Evolutionary conservation across 257 asterid species (phyloP).

Genomic region (Cynanchum wilfordii): DNA sequence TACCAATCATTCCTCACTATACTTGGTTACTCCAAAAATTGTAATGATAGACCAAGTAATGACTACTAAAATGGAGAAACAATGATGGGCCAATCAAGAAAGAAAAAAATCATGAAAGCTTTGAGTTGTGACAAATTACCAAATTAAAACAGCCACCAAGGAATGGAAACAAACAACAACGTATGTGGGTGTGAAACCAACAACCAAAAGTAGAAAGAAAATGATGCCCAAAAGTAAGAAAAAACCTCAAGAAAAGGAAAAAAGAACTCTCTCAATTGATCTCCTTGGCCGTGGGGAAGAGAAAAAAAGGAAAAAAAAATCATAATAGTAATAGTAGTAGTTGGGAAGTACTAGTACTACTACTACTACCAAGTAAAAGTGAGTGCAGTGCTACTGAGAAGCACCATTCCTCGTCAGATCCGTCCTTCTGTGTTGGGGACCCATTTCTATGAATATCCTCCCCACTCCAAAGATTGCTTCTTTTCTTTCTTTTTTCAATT

Average conservation of each 20-base stretch:
- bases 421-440: conserved; percentile 28
- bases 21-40: background rate
- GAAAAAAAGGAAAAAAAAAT: background rate
- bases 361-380: background rate
- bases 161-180: background rate
- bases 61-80: background rate
- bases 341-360: background rate
- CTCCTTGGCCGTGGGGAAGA: background rate
- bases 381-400: conserved; percentile 7
- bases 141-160: background rate
- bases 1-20: no score
- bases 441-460: conserved; percentile 22
- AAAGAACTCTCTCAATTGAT: background rate
- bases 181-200: background rate
- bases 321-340: background rate
- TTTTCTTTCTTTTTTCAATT: no score
- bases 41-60: no score
- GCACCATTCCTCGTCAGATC: conserved; percentile 32
- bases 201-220: background rate
- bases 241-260: conserved; percentile 6
- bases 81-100: background rate
- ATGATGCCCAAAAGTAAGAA: background rate
- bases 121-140: background rate
- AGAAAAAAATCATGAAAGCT: background rate
- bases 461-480: conserved; percentile 2